Conservation (phyloP, 306 rosid species). For the Pueraria montana region DNA sequence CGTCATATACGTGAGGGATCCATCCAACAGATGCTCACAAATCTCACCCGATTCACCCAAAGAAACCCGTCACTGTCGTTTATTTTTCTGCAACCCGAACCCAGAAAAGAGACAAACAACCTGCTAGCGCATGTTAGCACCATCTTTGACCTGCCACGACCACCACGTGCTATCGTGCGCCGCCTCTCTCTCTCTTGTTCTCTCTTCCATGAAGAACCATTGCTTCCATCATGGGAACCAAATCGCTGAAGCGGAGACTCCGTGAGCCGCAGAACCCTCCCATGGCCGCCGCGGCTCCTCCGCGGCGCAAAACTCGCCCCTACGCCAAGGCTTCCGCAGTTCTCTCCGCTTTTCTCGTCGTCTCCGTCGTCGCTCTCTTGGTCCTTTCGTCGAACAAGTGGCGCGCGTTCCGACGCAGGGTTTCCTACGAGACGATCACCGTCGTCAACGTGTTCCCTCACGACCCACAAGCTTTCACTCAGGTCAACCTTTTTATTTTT, state of each 20-base stretch:
- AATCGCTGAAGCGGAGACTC: slow-evolving; percentile 64
- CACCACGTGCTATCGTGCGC: slow-evolving; percentile 37
- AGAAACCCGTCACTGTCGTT: neutral
- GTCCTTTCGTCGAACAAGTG: slow-evolving; percentile 60
- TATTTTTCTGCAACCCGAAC: neutral
- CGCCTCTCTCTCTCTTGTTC: neutral
- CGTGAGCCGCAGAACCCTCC: slow-evolving; percentile 55
- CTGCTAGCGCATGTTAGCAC: slow-evolving; percentile 46
- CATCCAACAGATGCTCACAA: no score
- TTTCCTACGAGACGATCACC: slow-evolving; percentile 58
- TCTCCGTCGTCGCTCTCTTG: slow-evolving; percentile 52
- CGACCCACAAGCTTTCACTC: slow-evolving; percentile 89
- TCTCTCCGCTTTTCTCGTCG: slow-evolving; percentile 45
- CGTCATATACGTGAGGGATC: no score
- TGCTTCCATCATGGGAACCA: slow-evolving; percentile 63
- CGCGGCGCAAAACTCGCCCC: slow-evolving; percentile 43
- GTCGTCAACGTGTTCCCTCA: slow-evolving; percentile 89
- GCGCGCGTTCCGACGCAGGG: slow-evolving; percentile 26
- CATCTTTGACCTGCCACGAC: slow-evolving; percentile 6
- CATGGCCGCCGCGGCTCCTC: slow-evolving; percentile 65
- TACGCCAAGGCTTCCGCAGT: slow-evolving; percentile 42
- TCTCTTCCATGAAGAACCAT: slow-evolving; percentile 41
- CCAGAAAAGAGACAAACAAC: neutral
- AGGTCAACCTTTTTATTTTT: slow-evolving; percentile 54
- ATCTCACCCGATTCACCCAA: neutral